These are phyloP conservation scores for Calonectria pseudoturangicola DNA, from an alignment of 2,329 filamentous ascomycete species.

Conservation along the genomic window DNA sequence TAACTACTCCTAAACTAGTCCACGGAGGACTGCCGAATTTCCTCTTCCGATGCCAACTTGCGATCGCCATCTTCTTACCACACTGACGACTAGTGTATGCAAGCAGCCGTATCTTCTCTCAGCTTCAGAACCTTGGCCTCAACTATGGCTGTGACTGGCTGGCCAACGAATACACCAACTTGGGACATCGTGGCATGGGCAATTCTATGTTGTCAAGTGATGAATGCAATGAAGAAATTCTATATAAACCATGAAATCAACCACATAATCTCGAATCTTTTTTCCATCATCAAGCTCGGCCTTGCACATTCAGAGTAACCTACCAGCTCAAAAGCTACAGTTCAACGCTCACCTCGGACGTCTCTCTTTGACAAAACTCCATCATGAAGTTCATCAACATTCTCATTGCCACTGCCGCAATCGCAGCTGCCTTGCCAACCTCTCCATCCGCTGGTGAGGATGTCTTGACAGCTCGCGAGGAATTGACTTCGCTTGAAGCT, in stretches of 20 bases:
- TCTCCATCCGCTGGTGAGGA: not conserved
- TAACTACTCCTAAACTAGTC: not conserved
- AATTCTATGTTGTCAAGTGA: not conserved
- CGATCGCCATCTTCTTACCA: not conserved
- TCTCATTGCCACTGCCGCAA: not conserved
- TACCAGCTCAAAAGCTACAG: not conserved
- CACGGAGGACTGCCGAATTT: not conserved
- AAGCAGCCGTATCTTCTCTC: not conserved
- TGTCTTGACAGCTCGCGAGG: not conserved
- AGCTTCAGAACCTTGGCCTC: not conserved
- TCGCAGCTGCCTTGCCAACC: not conserved
- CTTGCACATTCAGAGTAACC: not conserved
- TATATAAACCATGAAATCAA: not conserved
- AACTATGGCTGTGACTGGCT: not conserved
- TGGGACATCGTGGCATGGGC: not conserved
- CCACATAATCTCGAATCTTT: not conserved
- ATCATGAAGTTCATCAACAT: constrained; percentile 13
- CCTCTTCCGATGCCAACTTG: constrained; percentile 2
- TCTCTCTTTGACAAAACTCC: not conserved
- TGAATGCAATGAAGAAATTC: not conserved
- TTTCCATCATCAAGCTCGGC: not conserved
- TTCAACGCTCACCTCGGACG: too few relatives aligned
- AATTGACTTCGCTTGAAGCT: not conserved
- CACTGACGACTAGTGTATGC: not conserved
- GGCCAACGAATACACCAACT: too few relatives aligned